These are phyloP conservation scores for Malassezia pachydermatis DNA, from an alignment of 1,284 basidiomycete species.

Conservation along the genomic window DNA sequence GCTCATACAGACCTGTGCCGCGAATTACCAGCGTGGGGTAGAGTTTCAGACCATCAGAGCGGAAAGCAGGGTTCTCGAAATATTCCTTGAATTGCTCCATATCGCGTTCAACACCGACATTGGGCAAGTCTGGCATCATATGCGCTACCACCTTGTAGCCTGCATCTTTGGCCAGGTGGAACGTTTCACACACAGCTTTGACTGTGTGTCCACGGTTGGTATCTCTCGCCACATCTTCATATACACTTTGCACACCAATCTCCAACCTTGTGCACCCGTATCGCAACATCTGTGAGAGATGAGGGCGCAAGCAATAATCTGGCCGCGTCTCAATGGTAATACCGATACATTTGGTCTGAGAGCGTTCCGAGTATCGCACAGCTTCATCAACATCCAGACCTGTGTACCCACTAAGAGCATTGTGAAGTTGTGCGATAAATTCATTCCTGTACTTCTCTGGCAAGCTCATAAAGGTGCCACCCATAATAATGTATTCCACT, in stretches of 20 bases:
- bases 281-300: slow-evolving; percentile 95
- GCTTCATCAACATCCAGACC: slow-evolving; percentile 86
- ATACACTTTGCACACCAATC: slow-evolving; percentile 96
- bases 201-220: slow-evolving; percentile 94
- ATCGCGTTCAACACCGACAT: slow-evolving; percentile 91
- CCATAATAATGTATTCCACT: slow-evolving; percentile 99
- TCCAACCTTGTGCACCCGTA: slow-evolving; percentile 97
- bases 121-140: slow-evolving; percentile 61
- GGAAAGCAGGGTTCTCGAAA: slow-evolving; percentile 95
- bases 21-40: slow-evolving; percentile 97
- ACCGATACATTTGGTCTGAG: slow-evolving; percentile 95
- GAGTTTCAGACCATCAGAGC: slow-evolving; percentile 93
- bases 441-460: slow-evolving; percentile 85
- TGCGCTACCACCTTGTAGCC: slow-evolving; percentile 82
- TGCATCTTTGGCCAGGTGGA: slow-evolving; percentile 95
- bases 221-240: slow-evolving; percentile 96
- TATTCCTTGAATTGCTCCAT: slow-evolving; percentile 97
- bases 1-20: slow-evolving; percentile 90
- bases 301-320: slow-evolving; percentile 93
- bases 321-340: slow-evolving; percentile 98
- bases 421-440: slow-evolving; percentile 93
- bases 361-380: slow-evolving; percentile 92
- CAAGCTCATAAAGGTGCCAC: slow-evolving; percentile 99
- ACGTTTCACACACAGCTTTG: slow-evolving; percentile 89
- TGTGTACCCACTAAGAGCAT: slow-evolving; percentile 89